Evolutionary conservation across 805 yeast species (phyloP).

Genomic region (Spathaspora gorwiae): DNA sequence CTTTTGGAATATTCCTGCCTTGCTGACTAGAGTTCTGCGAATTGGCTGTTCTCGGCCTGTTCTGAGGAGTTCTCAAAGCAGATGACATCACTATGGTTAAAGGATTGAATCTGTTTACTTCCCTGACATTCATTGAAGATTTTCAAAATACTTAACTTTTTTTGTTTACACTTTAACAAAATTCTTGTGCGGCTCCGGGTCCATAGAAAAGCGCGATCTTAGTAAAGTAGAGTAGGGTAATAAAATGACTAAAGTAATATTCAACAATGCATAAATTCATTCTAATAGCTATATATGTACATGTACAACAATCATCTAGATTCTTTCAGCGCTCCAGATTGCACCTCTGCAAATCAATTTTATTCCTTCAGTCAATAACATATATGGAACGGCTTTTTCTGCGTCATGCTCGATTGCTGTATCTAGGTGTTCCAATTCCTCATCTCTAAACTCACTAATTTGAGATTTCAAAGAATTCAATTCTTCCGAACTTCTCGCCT

Average conservation of each 20-base stretch:
- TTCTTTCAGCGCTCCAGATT: constrained; percentile 83
- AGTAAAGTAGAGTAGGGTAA: too few species aligned
- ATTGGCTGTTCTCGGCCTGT: too few species aligned
- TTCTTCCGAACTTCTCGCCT: constrained; percentile 46
- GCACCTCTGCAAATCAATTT: constrained; percentile 83
- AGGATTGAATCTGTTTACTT: too few species aligned
- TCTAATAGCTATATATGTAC: not conserved
- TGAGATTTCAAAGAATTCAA: constrained; percentile 52
- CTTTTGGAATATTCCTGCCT: constrained; percentile 19
- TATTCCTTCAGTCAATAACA: constrained; percentile 81
- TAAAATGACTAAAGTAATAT: not conserved
- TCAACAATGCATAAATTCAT: not conserved
- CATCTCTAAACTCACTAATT: constrained; percentile 80
- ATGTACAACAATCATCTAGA: constrained; percentile 17
- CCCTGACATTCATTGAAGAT: too few species aligned
- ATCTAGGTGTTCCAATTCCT: constrained; percentile 90
- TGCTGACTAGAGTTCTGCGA: not conserved
- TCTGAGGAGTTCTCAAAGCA: too few species aligned
- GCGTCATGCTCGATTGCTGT: constrained; percentile 93
- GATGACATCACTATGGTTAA: too few species aligned
- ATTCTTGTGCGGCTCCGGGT: too few species aligned
- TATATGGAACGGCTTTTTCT: constrained; percentile 87
- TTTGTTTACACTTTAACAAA: too few species aligned
- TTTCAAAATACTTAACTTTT: too few species aligned
- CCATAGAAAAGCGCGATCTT: too few species aligned